Evolutionary conservation across 176 grass and related monocot species (phyloP).

Genomic region (Musa itinerans): DNA sequence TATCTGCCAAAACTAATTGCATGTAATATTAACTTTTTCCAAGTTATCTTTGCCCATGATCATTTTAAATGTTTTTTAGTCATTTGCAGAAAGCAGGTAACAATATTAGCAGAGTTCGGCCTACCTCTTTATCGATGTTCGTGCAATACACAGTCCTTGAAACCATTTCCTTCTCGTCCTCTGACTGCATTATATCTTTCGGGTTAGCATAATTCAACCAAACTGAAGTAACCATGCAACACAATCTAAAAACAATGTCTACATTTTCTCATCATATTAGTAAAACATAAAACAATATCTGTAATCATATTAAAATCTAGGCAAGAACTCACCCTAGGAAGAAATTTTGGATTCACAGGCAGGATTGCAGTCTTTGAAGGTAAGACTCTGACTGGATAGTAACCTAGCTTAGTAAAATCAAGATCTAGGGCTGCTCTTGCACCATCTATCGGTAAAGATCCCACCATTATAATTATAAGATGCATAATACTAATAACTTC

Average conservation of each 20-base stretch:
- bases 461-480: constrained; percentile 22
- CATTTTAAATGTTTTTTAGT: not conserved
- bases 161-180: constrained; percentile 83
- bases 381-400: constrained; percentile 78
- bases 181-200: constrained; percentile 27
- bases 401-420: constrained; percentile 63
- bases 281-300: not conserved
- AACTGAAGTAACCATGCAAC: not conserved
- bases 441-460: constrained; percentile 45
- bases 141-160: constrained; percentile 91
- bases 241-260: not conserved
- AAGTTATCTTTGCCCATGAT: not conserved
- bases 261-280: not conserved
- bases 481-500: not conserved
- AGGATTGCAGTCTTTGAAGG: constrained; percentile 89
- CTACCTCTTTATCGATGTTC: constrained; percentile 97
- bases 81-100: not conserved
- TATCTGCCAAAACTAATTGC: too few relatives aligned
- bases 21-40: not conserved
- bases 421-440: constrained; percentile 69
- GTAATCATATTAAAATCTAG: constrained; percentile 1
- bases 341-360: constrained; percentile 92
- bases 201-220: not conserved
- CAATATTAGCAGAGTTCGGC: not conserved
- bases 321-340: constrained; percentile 46